phyloP scores from a whole-genome alignment of 805 yeast species.

The Nakazawaea siamensis region DNA sequence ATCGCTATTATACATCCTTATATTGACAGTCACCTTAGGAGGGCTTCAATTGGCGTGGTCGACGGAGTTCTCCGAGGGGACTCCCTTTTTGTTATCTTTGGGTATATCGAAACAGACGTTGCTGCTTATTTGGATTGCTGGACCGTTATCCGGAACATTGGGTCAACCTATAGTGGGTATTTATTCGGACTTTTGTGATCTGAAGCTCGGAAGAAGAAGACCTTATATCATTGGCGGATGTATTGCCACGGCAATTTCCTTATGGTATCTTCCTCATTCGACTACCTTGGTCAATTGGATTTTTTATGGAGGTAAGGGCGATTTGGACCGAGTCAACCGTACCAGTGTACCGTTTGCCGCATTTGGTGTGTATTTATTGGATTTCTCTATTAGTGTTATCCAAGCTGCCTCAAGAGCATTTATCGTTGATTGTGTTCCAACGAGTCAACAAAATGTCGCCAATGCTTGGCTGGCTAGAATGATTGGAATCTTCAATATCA shows the following conservation, averaged over 20 bases:
- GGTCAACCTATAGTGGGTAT: conserved; percentile 61
- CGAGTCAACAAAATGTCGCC: conserved; percentile 47
- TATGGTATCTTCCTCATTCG: conserved; percentile 38
- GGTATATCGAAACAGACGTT: conserved; percentile 49
- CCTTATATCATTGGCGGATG: conserved; percentile 54
- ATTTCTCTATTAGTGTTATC: conserved; percentile 49
- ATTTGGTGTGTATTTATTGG: conserved; percentile 41
- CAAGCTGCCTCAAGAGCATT: conserved; percentile 56
- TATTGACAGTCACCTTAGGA: conserved; percentile 41
- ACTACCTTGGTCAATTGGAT: conserved; percentile 28
- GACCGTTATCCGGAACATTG: conserved; percentile 54
- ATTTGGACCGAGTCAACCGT: conserved; percentile 18
- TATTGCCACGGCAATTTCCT: conserved; percentile 34
- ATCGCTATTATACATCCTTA: conserved; percentile 32
- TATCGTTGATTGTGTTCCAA: conserved; percentile 52
- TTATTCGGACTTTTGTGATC: conserved; percentile 41
- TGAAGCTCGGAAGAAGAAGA: conserved; percentile 40
- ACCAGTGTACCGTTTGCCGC: conserved; percentile 43
- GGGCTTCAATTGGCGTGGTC: conserved; percentile 62
- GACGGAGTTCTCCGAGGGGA: conserved; percentile 56
- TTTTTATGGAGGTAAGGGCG: conserved; percentile 15
- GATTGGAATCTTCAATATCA: conserved; percentile 51
- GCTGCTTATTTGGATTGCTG: conserved; percentile 60
- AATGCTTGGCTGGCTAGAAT: conserved; percentile 64
- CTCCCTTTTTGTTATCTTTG: conserved; percentile 51